Base-by-base conservation (phyloP, 2,329 filamentous ascomycete genomes). In the Coleophoma cylindrospora region DNA sequence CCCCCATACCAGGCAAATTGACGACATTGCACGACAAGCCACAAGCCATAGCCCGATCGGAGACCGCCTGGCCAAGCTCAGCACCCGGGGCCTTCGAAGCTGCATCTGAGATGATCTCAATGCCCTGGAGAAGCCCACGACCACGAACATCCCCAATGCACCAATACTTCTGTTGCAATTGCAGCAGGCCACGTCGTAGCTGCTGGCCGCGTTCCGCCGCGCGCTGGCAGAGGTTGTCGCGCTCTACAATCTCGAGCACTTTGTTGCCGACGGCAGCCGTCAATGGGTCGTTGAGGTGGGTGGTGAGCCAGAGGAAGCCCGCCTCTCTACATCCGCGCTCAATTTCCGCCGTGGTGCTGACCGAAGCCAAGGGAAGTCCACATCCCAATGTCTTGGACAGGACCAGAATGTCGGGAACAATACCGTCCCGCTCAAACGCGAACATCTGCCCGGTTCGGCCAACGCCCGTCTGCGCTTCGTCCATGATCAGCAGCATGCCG, bases 141-240 rank as follows among this genome's bases (percentile, higher is more conserved):
- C 80, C 80, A 10, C 81, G 73, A 0, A 85, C 74, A 57, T 84
- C 80, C 1, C 81, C 81, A 47, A 85, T 79, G 62, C 80, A 85
- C 33, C 72, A 74, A 58, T 84, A 83, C 13, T 73, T 71, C 2
- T 66, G 57, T 59, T 79, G 70, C 2, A 84, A 65, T 13, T 54
- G 62, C 21, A 67, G 61, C 4, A 85, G 69, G 22, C 50, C 55
- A n/a, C 37, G 2, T 11, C 36, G 57, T 81, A 83, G 15, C 72
- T 70, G 15, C 65, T 60, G 57, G 75, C 71, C 15, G 81, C 65
- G 27, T 51, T 62, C 19, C 64, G 64, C n/a, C 81, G 70, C 1
- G 73, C 77, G 0, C 60, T 66, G 50, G 73, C 68, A 51, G 66
- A 85, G 65, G 17, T 71, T 65, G 53, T 84, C 80, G 1, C 80